Evolutionary conservation across 805 yeast genomes (phyloP).

Genomic region (Ogataea salicorniae): DNA sequence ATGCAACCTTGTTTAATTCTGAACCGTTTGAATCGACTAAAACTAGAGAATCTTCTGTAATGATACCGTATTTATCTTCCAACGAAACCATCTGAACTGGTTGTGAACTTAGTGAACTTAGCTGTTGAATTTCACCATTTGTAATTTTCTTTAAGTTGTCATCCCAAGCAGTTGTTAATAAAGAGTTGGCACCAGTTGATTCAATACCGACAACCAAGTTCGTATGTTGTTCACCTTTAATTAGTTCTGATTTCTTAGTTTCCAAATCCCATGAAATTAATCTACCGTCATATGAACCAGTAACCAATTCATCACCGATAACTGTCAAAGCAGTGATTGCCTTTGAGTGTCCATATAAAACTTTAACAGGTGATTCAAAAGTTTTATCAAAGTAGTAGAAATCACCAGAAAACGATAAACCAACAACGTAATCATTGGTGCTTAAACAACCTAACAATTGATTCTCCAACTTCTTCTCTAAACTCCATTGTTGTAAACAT

Average conservation of each 20-base stretch:
- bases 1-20: constrained; percentile 21
- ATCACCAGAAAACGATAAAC: constrained; percentile 69
- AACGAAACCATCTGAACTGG: constrained; percentile 41
- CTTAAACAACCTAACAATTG: constrained; percentile 81
- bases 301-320: constrained; percentile 27
- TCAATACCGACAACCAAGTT: constrained; percentile 60
- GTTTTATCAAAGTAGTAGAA: constrained; percentile 52
- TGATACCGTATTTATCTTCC: constrained; percentile 35
- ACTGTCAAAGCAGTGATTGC: constrained; percentile 59
- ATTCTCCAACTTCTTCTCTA: constrained; percentile 44
- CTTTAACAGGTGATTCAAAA: constrained; percentile 31
- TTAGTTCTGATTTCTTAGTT: constrained; percentile 31
- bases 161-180: constrained; percentile 72
- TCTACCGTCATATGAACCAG: constrained; percentile 84
- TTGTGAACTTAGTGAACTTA: constrained; percentile 39
- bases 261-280: constrained; percentile 53
- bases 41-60: constrained; percentile 39
- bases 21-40: constrained; percentile 31
- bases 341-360: constrained; percentile 75
- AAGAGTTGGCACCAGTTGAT: constrained; percentile 19
- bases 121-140: constrained; percentile 21
- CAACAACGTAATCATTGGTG: constrained; percentile 52
- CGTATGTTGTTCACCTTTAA: constrained; percentile 46
- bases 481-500: constrained; percentile 44
- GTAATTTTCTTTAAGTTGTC: constrained; percentile 51